Evolutionary conservation across 495 filamentous ascomycete genomes (phyloP).

Genomic region (Podospora appendiculata): DNA sequence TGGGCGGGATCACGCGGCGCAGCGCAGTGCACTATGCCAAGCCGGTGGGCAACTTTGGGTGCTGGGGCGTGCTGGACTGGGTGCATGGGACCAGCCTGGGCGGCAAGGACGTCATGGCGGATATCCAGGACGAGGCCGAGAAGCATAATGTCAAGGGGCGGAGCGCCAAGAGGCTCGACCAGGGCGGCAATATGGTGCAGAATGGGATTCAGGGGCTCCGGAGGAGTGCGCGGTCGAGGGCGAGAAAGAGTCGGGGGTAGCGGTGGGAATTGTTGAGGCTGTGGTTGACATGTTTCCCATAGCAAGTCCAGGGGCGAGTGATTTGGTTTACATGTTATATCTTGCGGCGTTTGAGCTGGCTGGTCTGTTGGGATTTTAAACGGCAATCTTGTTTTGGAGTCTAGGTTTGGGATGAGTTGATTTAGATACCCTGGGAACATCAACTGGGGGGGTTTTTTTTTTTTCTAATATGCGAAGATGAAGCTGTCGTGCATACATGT

Average conservation of each 20-base stretch:
- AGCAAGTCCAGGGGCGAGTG: too few relatives aligned
- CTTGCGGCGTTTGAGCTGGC: too few relatives aligned
- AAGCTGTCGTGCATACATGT: too few relatives aligned
- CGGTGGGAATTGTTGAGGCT: not conserved
- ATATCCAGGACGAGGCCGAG: conserved; percentile 47
- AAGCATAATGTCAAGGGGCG: conserved; percentile 50
- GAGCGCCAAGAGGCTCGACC: conserved; percentile 28
- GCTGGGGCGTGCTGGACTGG: conserved; percentile 76
- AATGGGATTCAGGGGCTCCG: conserved; percentile 26
- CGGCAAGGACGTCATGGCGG: conserved; percentile 45
- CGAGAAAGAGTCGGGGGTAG: conserved; percentile 5
- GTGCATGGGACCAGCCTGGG: conserved; percentile 58
- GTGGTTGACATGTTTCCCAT: not conserved
- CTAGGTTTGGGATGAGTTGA: too few relatives aligned
- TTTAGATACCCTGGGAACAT: too few relatives aligned
- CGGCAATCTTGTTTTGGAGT: too few relatives aligned
- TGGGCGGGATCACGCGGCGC: conserved; percentile 66
- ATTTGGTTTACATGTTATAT: too few relatives aligned
- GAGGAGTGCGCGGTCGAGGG: conserved; percentile 26
- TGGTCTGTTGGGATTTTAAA: too few relatives aligned
- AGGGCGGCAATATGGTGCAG: conserved; percentile 26
- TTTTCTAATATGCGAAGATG: too few relatives aligned
- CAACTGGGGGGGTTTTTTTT: too few relatives aligned
- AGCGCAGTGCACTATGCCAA: conserved; percentile 59
- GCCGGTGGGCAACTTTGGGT: conserved; percentile 62